phyloP scores from a whole-genome alignment of 2,329 filamentous ascomycete genomes.

The Hypomyces perniciosus region DNA sequence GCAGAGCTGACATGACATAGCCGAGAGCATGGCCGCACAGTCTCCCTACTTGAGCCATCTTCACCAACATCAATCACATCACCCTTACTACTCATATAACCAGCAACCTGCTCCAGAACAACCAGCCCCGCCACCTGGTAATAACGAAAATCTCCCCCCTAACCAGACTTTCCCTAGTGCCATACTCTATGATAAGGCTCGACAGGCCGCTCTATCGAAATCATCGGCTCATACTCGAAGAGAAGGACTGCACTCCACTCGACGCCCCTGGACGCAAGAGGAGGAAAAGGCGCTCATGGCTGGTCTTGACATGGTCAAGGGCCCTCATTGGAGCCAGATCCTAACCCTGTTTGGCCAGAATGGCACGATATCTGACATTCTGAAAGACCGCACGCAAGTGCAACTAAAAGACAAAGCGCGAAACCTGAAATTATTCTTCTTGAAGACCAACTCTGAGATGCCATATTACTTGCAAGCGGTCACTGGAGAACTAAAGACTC shows the following conservation, averaged over 20 bases:
- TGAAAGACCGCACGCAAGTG: constrained; percentile 85
- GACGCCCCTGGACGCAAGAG: constrained; percentile 80
- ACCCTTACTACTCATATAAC: constrained; percentile 30
- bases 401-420: constrained; percentile 89
- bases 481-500: constrained; percentile 82
- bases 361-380: constrained; percentile 72
- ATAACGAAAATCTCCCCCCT: constrained; percentile 42
- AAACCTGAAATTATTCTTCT: constrained; percentile 84
- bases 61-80: constrained; percentile 32
- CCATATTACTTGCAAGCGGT: constrained; percentile 83
- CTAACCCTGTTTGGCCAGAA: constrained; percentile 74
- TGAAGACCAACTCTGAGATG: constrained; percentile 88
- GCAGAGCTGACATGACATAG: constrained; percentile 10
- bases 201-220: constrained; percentile 53
- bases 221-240: constrained; percentile 48
- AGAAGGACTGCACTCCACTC: constrained; percentile 54
- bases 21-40: constrained; percentile 31
- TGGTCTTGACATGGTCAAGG: constrained; percentile 80
- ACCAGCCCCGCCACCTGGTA: constrained; percentile 22
- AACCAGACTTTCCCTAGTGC: constrained; percentile 52
- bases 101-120: constrained; percentile 32
- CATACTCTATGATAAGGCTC: constrained; percentile 51
- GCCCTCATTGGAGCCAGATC: constrained; percentile 91
- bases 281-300: constrained; percentile 89
- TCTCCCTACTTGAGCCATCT: constrained; percentile 31